Conservation (phyloP, 2,329 filamentous ascomycete genomes). For the Monosporascus sp. region DNA sequence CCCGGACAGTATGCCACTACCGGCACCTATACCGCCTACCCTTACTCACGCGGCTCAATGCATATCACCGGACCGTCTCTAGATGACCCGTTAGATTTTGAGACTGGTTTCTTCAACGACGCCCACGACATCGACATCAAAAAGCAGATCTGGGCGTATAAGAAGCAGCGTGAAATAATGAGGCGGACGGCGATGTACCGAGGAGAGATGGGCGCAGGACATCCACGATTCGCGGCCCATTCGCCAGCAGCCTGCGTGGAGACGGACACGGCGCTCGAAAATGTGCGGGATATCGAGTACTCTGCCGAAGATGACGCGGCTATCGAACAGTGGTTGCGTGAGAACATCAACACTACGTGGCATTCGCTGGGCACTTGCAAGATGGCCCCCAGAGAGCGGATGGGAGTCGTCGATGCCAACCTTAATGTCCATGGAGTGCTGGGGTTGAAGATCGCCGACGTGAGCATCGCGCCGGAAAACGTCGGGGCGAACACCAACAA, state of each 20-base stretch:
- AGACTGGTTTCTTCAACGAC: slow-evolving; percentile 50
- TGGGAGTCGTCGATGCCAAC: slow-evolving; percentile 31
- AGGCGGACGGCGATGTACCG: slow-evolving; percentile 46
- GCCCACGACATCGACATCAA: slow-evolving; percentile 41
- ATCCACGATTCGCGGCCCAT: slow-evolving; percentile 36
- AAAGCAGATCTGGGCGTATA: slow-evolving; percentile 57
- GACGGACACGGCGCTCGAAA: not conserved
- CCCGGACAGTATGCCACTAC: slow-evolving; percentile 3
- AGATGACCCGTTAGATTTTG: slow-evolving; percentile 43
- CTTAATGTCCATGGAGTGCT: slow-evolving; percentile 32
- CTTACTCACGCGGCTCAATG: slow-evolving; percentile 31
- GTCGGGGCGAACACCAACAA: slow-evolving; percentile 40
- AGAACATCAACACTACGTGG: slow-evolving; percentile 30
- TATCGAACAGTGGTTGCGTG: slow-evolving; percentile 33
- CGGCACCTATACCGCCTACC: slow-evolving; percentile 1
- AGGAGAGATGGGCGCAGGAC: slow-evolving; percentile 35
- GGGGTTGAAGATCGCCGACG: slow-evolving; percentile 30
- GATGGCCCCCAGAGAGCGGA: slow-evolving; percentile 30
- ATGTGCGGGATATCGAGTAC: slow-evolving; percentile 40
- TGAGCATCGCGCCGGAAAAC: slow-evolving; percentile 25
- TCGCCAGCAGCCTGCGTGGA: slow-evolving; percentile 26
- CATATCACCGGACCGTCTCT: slow-evolving; percentile 44
- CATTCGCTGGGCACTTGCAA: slow-evolving; percentile 32
- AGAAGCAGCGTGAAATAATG: slow-evolving; percentile 54
- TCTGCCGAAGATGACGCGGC: slow-evolving; percentile 35